Base-by-base conservation (phyloP, 1,139 yeast genomes). In the Debaryomyces coudertii region DNA sequence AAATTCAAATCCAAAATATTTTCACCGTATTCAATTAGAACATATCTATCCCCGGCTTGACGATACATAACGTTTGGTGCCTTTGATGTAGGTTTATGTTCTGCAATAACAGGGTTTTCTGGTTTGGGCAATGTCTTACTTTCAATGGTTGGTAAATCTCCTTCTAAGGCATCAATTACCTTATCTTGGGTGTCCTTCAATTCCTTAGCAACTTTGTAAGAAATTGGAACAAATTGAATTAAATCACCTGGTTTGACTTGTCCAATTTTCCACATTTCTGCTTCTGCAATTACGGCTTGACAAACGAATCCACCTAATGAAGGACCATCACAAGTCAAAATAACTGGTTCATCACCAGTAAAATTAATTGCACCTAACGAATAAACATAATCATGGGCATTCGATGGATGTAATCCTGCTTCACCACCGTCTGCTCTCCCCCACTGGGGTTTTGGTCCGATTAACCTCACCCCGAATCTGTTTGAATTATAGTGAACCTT, bases 241-340 rank as follows among this genome's bases (percentile, higher is more conserved):
- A 66, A 58, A 60, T 92, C 98, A 61, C 98, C 98, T 5, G 98
- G 97, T 66, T 88, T 90, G 42, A 88, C 92, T 71, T 93, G 98
- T 45, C 99, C 99, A 63, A 93, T 87, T 72, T 93, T 93, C 98
- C 98, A 93, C 87, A 93, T 83, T 71, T 93, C 99, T 28, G 95
- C 90, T 63, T 90, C 96, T 23, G 90, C 88, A 51, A 93, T 96
- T 48, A 92, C 97, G 5, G 96, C 97, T 61, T 90, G 88, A 69
- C 98, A 93, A 31, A 93, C 97, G 62, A 93, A 93, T 0, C 99
- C 99, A 60, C 98, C 98, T 52, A 93, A 80, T 11, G 97, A 88
- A 42, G 98, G 98, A 50, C 98, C 98, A 69, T 93, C 99, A 62
- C 97, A 89, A 7, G 98, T 89, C 66, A 93, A 79, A 55, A 93